Conservation (phyloP, 805 yeast species). For the Clavispora asparagi region DNA sequence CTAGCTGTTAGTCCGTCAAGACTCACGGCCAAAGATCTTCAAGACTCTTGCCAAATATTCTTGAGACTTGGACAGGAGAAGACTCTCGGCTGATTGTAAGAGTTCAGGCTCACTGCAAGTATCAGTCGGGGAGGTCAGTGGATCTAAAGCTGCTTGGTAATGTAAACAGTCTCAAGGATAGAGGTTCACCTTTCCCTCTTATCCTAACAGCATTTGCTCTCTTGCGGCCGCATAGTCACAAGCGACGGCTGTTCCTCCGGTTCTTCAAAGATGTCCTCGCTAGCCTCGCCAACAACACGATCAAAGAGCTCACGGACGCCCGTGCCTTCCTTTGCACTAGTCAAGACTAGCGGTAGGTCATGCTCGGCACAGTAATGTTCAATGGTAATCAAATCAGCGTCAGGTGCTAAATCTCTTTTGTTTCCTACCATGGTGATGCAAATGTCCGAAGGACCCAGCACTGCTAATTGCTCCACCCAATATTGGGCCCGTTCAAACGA, state of each 20-base stretch:
- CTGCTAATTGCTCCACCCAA: constrained; percentile 80
- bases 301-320: constrained; percentile 45
- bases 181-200: too few relatives aligned
- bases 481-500: constrained; percentile 68
- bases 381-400: constrained; percentile 6
- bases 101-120: too few relatives aligned
- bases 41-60: too few relatives aligned
- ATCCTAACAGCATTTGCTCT: neutral
- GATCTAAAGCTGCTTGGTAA: too few relatives aligned
- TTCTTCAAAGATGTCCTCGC: constrained; percentile 25
- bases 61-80: too few relatives aligned
- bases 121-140: too few relatives aligned
- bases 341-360: constrained; percentile 25
- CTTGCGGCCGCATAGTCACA: neutral
- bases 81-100: too few relatives aligned
- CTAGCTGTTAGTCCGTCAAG: too few relatives aligned
- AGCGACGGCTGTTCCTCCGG: constrained; percentile 7
- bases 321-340: constrained; percentile 70
- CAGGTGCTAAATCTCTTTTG: constrained; percentile 59
- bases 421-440: constrained; percentile 66
- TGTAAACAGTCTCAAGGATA: too few relatives aligned
- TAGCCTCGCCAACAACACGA: constrained; percentile 24
- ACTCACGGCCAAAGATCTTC: too few relatives aligned
- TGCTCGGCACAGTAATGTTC: constrained; percentile 15
- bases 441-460: constrained; percentile 21